phyloP scores from a whole-genome alignment of 352 stramenopile genomes.

The Phytopythium cucurbitacearum region DNA sequence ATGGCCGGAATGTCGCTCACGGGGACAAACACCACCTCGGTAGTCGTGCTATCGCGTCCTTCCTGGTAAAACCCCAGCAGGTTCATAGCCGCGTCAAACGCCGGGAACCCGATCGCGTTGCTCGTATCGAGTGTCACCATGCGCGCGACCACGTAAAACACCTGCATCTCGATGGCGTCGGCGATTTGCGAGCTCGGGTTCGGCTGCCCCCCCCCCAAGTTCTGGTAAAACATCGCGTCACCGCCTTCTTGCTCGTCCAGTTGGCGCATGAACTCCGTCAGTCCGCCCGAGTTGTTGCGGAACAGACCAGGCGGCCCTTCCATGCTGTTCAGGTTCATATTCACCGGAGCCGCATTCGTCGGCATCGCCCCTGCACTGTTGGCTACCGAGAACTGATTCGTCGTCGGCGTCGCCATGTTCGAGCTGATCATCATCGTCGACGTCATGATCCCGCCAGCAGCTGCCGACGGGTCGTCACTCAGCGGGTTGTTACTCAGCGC shows the following conservation, averaged over 20 bases:
- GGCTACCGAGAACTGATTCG: constrained; percentile 57
- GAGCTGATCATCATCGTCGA: constrained; percentile 72
- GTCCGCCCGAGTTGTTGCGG: constrained; percentile 65
- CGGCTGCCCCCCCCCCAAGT: constrained; percentile 25
- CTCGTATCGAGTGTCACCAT: constrained; percentile 73
- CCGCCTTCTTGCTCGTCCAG: constrained; percentile 63
- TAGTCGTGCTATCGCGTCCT: constrained; percentile 61
- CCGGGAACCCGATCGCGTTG: constrained; percentile 72
- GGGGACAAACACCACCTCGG: constrained; percentile 77
- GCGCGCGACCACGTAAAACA: constrained; percentile 73
- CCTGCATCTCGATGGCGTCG: constrained; percentile 75
- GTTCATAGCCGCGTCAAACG: constrained; percentile 65
- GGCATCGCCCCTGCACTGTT: constrained; percentile 24
- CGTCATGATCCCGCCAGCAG: constrained; percentile 41
- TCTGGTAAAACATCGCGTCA: constrained; percentile 65
- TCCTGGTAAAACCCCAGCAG: constrained; percentile 83
- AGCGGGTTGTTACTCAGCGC: constrained; percentile 19
- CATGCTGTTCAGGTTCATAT: constrained; percentile 39
- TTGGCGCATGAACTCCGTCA: constrained; percentile 78
- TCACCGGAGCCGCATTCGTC: constrained; percentile 29
- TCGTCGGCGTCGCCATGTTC: constrained; percentile 30
- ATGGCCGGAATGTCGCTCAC: constrained; percentile 73
- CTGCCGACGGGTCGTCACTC: constrained; percentile 25
- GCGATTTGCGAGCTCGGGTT: constrained; percentile 39
- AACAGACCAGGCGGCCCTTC: constrained; percentile 68